Conservation (phyloP, 768 basidiomycete species). For the Leccinum fibrillosum region DNA sequence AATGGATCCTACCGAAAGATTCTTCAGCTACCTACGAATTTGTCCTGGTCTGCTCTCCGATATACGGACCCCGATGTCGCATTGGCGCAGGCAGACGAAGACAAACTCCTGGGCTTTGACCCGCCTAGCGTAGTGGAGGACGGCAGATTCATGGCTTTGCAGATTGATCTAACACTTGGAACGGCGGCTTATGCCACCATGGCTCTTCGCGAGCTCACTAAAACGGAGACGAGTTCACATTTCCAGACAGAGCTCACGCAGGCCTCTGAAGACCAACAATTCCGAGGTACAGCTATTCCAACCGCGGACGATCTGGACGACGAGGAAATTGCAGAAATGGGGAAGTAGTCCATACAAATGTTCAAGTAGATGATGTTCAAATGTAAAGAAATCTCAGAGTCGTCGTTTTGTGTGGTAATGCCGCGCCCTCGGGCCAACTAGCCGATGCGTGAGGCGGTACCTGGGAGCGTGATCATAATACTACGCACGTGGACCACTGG, state of each 20-base stretch:
- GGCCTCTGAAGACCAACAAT: constrained; percentile 79
- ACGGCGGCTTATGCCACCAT: constrained; percentile 97
- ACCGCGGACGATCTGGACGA: constrained; percentile 23
- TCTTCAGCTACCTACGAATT: constrained; percentile 75
- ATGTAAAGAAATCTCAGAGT: neutral
- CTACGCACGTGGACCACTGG: neutral
- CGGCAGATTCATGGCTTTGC: constrained; percentile 86
- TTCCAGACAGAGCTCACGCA: constrained; percentile 79
- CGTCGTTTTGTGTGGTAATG: neutral
- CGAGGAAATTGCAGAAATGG: constrained; percentile 5
- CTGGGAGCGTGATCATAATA: neutral
- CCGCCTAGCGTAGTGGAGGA: constrained; percentile 61
- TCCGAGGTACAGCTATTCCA: constrained; percentile 47
- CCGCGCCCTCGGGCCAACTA: neutral
- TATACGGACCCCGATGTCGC: constrained; percentile 94
- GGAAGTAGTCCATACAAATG: neutral
- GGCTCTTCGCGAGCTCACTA: constrained; percentile 93
- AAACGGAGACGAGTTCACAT: constrained; percentile 92
- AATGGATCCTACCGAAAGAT: constrained; percentile 93
- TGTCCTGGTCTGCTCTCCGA: constrained; percentile 77
- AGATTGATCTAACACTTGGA: constrained; percentile 80
- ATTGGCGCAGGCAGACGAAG: constrained; percentile 94
- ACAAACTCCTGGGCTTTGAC: constrained; percentile 80
- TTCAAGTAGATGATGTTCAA: neutral
- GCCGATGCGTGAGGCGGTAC: neutral